Evolutionary conservation across 108 stramenopile genomes (phyloP).

Genomic region (Cylindrotheca closterium): DNA sequence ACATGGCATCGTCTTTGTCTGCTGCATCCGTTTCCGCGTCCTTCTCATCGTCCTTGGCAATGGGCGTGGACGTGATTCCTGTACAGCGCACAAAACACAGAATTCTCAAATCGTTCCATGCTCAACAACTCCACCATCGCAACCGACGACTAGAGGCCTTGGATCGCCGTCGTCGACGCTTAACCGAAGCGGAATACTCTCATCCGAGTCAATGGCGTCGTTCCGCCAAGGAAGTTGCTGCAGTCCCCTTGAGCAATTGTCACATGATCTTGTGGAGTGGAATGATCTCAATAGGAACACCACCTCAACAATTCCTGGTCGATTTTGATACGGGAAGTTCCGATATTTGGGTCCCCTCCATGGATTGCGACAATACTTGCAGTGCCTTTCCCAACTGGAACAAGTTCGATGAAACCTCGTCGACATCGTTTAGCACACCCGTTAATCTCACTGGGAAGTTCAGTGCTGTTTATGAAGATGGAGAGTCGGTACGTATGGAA

Average conservation of each 20-base stretch:
- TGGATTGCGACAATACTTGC: constrained; percentile 66
- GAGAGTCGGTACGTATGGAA: constrained; percentile 28
- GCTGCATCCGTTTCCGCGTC: no score
- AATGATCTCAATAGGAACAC: constrained; percentile 66
- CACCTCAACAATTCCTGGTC: constrained; percentile 79
- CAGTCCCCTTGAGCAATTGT: constrained; percentile 44
- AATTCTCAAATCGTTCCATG: constrained; percentile 21
- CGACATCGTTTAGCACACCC: constrained; percentile 24
- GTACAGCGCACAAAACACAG: constrained; percentile 11
- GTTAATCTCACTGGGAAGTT: constrained; percentile 36
- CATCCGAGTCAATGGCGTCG: constrained; percentile 32
- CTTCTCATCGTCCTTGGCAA: no score
- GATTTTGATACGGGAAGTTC: constrained; percentile 95
- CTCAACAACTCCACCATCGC: constrained; percentile 41
- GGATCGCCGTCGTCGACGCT: not conserved
- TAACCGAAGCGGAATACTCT: not conserved
- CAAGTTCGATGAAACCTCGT: constrained; percentile 54
- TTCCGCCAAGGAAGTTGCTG: not conserved
- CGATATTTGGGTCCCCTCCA: constrained; percentile 95
- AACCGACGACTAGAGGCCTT: constrained; percentile 16
- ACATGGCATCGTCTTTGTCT: no score
- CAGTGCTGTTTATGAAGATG: constrained; percentile 66
- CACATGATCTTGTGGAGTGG: constrained; percentile 54
- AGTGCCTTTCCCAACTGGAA: constrained; percentile 49
- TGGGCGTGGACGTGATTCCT: constrained; percentile 11